Evolutionary conservation across 2,329 filamentous ascomycete species (phyloP).

Genomic region (Aspergillus glaucus): DNA sequence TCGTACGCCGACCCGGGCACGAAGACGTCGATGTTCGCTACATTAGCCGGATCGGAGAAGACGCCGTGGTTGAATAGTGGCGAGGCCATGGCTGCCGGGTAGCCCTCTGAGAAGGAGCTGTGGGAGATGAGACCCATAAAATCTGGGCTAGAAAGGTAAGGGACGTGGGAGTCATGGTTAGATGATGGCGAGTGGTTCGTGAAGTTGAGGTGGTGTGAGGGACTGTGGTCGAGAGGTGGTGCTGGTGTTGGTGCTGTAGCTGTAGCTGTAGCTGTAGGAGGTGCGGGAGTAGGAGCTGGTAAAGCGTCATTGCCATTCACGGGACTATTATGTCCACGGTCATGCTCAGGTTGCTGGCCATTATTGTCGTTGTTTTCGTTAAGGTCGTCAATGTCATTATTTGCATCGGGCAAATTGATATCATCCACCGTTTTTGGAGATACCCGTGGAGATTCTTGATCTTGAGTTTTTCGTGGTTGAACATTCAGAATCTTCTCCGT

Average conservation of each 20-base stretch:
- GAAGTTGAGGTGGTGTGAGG: neutral
- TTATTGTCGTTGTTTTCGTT: neutral
- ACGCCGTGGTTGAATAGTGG: slow-evolving; percentile 18
- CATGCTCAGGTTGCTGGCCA: neutral
- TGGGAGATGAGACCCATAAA: neutral
- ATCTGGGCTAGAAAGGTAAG: neutral
- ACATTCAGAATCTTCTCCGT: slow-evolving; percentile 17
- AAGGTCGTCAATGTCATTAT: neutral
- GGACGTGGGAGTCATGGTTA: neutral
- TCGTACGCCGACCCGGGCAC: slow-evolving; percentile 44
- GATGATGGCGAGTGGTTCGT: neutral
- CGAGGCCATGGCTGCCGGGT: slow-evolving; percentile 13
- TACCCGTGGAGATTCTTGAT: neutral
- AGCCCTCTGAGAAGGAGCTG: slow-evolving; percentile 1
- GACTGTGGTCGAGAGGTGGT: neutral
- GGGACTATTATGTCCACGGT: neutral
- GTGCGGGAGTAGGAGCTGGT: neutral
- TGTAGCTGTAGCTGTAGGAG: neutral
- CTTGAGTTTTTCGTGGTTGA: neutral
- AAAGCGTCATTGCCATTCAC: neutral
- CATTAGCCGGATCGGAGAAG: slow-evolving; percentile 19
- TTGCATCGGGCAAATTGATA: neutral
- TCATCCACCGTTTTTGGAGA: neutral
- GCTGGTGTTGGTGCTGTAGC: neutral
- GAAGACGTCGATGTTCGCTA: slow-evolving; percentile 44